These are phyloP conservation scores for Yamadazyma diospyri DNA, from an alignment of 1,139 yeast genomes.

Conservation along the genomic window DNA sequence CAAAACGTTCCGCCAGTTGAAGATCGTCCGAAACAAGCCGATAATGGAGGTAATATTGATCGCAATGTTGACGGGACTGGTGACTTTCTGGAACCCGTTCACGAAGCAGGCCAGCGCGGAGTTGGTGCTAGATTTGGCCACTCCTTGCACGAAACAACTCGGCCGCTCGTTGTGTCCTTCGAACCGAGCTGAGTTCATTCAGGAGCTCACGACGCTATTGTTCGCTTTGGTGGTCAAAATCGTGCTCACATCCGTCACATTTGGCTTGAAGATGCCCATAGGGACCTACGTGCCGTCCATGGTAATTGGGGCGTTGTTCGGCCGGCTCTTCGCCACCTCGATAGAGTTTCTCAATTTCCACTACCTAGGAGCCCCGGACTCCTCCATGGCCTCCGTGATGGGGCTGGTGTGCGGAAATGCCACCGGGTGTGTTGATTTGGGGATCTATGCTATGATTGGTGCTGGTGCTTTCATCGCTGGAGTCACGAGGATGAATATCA, in stretches of 20 bases:
- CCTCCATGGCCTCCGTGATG: slow-evolving; percentile 11
- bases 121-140: slow-evolving; percentile 49
- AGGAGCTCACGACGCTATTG: slow-evolving; percentile 32
- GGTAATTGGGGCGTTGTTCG: slow-evolving; percentile 67
- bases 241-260: slow-evolving; percentile 49
- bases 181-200: slow-evolving; percentile 23
- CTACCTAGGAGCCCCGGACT: slow-evolving; percentile 14
- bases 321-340: slow-evolving; percentile 50
- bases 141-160: slow-evolving; percentile 38
- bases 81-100: slow-evolving; percentile 51
- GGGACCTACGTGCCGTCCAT: slow-evolving; percentile 70
- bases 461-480: slow-evolving; percentile 73
- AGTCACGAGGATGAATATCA: slow-evolving; percentile 62
- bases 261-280: slow-evolving; percentile 61
- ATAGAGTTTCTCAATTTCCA: slow-evolving; percentile 37
- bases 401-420: slow-evolving; percentile 18
- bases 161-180: slow-evolving; percentile 43
- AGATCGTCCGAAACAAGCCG: slow-evolving; percentile 38
- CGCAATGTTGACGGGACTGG: slow-evolving; percentile 45
- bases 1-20: slow-evolving; percentile 32
- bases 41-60: slow-evolving; percentile 46
- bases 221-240: slow-evolving; percentile 48
- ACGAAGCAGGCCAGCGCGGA: slow-evolving; percentile 55
- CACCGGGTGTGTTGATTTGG: slow-evolving; percentile 43
- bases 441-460: slow-evolving; percentile 63